Base-by-base conservation (phyloP, 1,139 yeast genomes). In the Diutina mesorugosa region DNA sequence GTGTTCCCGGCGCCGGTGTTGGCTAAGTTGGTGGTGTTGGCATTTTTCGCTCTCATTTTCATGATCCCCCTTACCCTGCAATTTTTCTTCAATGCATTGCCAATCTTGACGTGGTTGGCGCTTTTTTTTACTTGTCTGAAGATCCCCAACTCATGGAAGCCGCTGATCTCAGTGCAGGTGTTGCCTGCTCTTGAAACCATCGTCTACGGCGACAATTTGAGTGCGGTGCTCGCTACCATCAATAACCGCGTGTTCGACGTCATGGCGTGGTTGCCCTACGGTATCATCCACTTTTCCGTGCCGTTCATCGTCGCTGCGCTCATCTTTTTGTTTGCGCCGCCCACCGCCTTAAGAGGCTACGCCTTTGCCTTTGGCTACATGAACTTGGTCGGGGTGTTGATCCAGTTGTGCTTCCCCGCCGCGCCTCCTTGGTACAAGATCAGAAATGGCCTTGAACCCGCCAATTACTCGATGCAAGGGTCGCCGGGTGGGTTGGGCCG, bases 371-470 rank as follows among this genome's bases (percentile, higher is more conserved):
- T 93, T 72, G 99, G 99, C n/a, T 91, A 88, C 74, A 87, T 93
- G 95, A 93, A 91, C 71, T 73, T 90, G 63, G 67, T 82, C 55
- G 99, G 98, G 52, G 98, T 93, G 67, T 84, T 76, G 55, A 80
- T 81, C 59, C 99, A 93, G 72, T 79, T 90, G 61, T 62, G 83
- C 35, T 90, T 90, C 69, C 98, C 99, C 3, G 90, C 96, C 56
- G 97, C 99, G 59, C 96, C 99, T 45, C 99, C 99, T 45, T 93
- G 99, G 99, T 93, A 95, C 69, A 90, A 90, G 68, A 83, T 82
- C 61, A 71, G 85, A 56, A 85, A 93, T 67, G 97, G 97, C 0
- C 78, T 91, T 61, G 83, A 84, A 60, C 95, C 97, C 28, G 99
- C 99, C 6, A 83, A 90, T 69, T 93, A 95, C 70, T 75, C 86